A percentile compares a stretch with the other conserved stretches of the same genome.
Conservation (phyloP, 805 yeast genomes). For the Candida pseudoglaebosa region DNA sequence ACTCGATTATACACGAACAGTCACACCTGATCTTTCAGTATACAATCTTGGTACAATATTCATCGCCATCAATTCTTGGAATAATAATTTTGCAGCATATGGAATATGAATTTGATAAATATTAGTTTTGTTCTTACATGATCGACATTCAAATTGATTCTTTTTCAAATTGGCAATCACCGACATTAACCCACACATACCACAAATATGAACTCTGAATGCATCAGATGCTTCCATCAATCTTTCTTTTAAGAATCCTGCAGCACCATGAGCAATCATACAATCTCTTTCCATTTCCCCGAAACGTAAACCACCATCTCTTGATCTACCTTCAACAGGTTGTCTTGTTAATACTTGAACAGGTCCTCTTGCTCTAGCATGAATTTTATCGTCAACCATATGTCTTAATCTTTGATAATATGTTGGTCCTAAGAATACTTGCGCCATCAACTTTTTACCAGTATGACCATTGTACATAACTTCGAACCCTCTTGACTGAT, state of each 20-base stretch:
- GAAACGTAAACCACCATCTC: slow-evolving; percentile 98
- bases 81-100: slow-evolving; percentile 94
- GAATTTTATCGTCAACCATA: slow-evolving; percentile 99
- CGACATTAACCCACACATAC: slow-evolving; percentile 96
- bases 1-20: slow-evolving; percentile 28
- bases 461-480: slow-evolving; percentile 99
- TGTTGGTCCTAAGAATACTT: slow-evolving; percentile 98
- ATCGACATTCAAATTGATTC: slow-evolving; percentile 96
- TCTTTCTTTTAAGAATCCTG: slow-evolving; percentile 95
- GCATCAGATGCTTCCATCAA: slow-evolving; percentile 99
- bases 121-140: slow-evolving; percentile 97
- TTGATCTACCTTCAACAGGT: slow-evolving; percentile 98
- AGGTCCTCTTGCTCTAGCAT: slow-evolving; percentile 99
- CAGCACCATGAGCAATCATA: slow-evolving; percentile 99
- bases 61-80: slow-evolving; percentile 99
- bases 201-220: slow-evolving; percentile 96
- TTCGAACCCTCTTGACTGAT: slow-evolving; percentile 97
- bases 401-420: slow-evolving; percentile 98
- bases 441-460: slow-evolving; percentile 96
- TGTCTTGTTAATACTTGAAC: slow-evolving; percentile 97
- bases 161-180: slow-evolving; percentile 97
- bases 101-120: slow-evolving; percentile 97
- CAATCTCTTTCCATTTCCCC: slow-evolving; percentile 99
- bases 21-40: slow-evolving; percentile 78
- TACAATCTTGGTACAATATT: slow-evolving; percentile 95